phyloP scores from a whole-genome alignment of 2,329 filamentous ascomycete genomes.

The Penicillium sp. region DNA sequence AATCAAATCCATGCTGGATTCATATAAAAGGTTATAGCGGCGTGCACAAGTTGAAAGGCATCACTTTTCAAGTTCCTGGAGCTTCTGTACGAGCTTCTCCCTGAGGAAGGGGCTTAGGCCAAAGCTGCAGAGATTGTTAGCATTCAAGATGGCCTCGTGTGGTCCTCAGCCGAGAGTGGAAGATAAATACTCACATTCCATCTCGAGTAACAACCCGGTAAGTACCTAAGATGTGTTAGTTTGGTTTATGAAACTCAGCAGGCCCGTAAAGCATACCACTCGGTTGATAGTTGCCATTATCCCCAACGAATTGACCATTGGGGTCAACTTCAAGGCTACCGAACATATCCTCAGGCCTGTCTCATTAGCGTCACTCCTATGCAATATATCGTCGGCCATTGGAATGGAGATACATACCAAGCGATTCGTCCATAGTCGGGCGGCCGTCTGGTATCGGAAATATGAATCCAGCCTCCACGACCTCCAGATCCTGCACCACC shows the following conservation, averaged over 20 bases:
- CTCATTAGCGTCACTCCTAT: constrained; percentile 15
- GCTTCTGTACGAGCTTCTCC: constrained; percentile 51
- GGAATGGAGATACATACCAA: constrained; percentile 42
- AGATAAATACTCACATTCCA: constrained; percentile 53
- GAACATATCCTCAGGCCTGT: constrained; percentile 65
- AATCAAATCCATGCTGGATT: background rate
- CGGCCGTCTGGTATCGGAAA: constrained; percentile 62
- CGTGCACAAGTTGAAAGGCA: background rate
- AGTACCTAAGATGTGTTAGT: constrained; percentile 46
- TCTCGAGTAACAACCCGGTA: constrained; percentile 63
- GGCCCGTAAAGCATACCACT: constrained; percentile 46
- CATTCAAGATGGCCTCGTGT: constrained; percentile 1
- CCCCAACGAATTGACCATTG: constrained; percentile 58
- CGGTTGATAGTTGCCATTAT: constrained; percentile 59
- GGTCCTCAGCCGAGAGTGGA: background rate
- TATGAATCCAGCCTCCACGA: constrained; percentile 63
- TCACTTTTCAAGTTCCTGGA: constrained; percentile 39
- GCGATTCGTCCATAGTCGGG: constrained; percentile 67
- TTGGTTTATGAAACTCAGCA: background rate
- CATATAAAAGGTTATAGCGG: too few species aligned
- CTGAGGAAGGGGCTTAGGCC: constrained; percentile 53
- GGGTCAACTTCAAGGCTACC: constrained; percentile 65
- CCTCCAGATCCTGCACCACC: constrained; percentile 61
- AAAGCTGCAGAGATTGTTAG: constrained; percentile 40
- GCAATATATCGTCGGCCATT: too few species aligned